Base-by-base conservation (phyloP, 2,329 filamentous ascomycete species). In the Aspergillus latus region DNA sequence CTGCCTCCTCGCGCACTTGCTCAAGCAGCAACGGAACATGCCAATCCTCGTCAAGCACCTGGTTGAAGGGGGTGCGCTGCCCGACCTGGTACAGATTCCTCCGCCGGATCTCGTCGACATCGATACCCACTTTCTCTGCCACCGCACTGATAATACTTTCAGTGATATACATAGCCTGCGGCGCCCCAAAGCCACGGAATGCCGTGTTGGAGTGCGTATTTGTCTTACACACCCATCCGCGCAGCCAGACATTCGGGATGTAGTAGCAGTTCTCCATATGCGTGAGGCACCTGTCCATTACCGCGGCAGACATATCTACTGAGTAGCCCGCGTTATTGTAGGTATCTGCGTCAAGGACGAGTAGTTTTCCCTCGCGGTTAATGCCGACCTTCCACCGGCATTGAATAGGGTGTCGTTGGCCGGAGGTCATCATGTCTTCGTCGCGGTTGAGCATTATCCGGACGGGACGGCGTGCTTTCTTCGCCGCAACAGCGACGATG, bases 381-480 rank as follows among this genome's bases (percentile, higher is more conserved):
- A 63, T 59, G 0, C 63, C 64, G 1, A 66, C 53, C 30, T 59
- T 94, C 88, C 91, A 96, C 55, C 82, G 80, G 8, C 82, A 85
- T 4, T 94, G 78, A 80, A 95, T 93, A 0, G 91, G 91, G 71
- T 96, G 91, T 6, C 91, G 82, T 73, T 95, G 90, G 1, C 91
- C 91, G 53, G 87, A 90, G 4, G 87, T 89, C 42, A 89, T 75
- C 80, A 96, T 96, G 69, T 96, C 91, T 68, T 96, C 91, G 67
- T 96, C 91, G 51, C 91, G 84, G 48, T 92, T 94, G 40, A 96
- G 79, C 91, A 95, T 94, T 68, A 88, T 92, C 29, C 91, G 82
- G 10, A 95, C 89, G 2, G 90, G 89, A 16, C 86, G 81, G 39
- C 84, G 83, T 1, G 83, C 84, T 74, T 93, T 94, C 71, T 92